These are phyloP conservation scores for Syncephalastrum contaminatum DNA, from an alignment of 371 early-diverging fungal genomes.

Conservation along the genomic window DNA sequence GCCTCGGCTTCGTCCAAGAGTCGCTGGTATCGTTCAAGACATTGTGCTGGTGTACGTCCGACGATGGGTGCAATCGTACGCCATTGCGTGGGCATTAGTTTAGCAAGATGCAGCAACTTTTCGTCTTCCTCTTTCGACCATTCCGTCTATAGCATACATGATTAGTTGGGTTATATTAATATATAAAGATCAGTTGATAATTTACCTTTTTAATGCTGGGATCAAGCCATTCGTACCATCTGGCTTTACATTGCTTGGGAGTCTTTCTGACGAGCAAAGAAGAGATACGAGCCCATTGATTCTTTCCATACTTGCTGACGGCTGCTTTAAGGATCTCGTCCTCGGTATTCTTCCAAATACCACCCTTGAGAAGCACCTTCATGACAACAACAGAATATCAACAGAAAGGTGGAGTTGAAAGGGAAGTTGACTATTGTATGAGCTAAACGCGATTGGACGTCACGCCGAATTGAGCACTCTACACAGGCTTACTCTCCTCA, in stretches of 20 bases:
- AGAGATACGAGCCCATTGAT: slow-evolving; percentile 98
- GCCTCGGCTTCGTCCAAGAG: slow-evolving; percentile 95
- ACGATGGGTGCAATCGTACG: slow-evolving; percentile 97
- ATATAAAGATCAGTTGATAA: neutral
- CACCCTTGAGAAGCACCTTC: slow-evolving; percentile 57
- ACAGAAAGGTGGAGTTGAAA: too few species aligned
- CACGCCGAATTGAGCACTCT: too few species aligned
- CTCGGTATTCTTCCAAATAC: slow-evolving; percentile 90
- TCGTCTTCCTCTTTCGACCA: slow-evolving; percentile 99
- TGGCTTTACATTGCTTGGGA: slow-evolving; percentile 96
- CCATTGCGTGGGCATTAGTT: slow-evolving; percentile 99
- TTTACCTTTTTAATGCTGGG: slow-evolving; percentile 93
- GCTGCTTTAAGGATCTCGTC: slow-evolving; percentile 98
- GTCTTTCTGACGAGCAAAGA: slow-evolving; percentile 93
- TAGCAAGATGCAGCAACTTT: slow-evolving; percentile 94
- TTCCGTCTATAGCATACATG: slow-evolving; percentile 69
- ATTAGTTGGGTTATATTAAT: neutral
- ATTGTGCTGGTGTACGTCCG: slow-evolving; percentile 97
- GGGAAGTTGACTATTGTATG: too few species aligned
- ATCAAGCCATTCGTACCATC: slow-evolving; percentile 99
- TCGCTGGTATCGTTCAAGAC: slow-evolving; percentile 93
- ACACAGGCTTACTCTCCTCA: too few species aligned
- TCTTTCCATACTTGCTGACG: slow-evolving; percentile 98
- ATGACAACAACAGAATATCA: neutral
- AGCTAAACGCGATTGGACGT: too few species aligned